Evolutionary conservation across 1,139 yeast species (phyloP), one percentile per base, ranked within the genome.

Genomic region (Lodderomyces pseudojiufengensis): DNA sequence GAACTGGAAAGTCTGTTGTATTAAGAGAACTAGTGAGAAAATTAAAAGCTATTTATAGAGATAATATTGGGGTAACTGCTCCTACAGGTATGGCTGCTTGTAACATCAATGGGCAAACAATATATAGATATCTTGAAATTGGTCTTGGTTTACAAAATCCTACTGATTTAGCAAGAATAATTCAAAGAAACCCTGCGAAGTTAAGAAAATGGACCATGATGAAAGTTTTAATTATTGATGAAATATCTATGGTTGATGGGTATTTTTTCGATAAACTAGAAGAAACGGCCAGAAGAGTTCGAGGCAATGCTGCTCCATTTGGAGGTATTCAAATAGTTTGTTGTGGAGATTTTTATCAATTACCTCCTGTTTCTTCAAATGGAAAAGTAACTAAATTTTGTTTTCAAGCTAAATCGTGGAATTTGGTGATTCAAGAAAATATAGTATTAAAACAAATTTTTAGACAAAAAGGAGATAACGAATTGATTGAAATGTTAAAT

Each of bases 81-180:
- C 84, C 95, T 0, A 87, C 96, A 0, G 97, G 97, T 1, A 61
- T 88, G 47, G 97, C 97, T 0, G 96, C 95, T 0, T 77, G 85
- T 29, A 86, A 84, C 50, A 80, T 88, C 48, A 92, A 88, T 1
- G 97, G 97, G 12, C 74, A 71, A 25, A 88, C 97, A 0, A 62
- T 88, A 25, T 92, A 86, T 54, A 70, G 83, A 45, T 85, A 80
- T 63, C 71, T 90, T 1, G 87, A 92, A 1, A 71, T 87, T 36
- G 95, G 96, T 0, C 55, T 85, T 13, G 96, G 90, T 5, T 60
- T 60, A 2, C 82, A 71, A 4, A 46, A 68, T 3, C 74, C 69
- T 0, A 59, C 56, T 1, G 59, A 57, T 8, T 52, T 84, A 33
- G 64, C 73, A 2, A 59, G 58, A 14, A 65, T 61, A 41, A 70